Evolutionary conservation across 805 yeast genomes (phyloP).

Genomic region (Candida glaebosa): DNA sequence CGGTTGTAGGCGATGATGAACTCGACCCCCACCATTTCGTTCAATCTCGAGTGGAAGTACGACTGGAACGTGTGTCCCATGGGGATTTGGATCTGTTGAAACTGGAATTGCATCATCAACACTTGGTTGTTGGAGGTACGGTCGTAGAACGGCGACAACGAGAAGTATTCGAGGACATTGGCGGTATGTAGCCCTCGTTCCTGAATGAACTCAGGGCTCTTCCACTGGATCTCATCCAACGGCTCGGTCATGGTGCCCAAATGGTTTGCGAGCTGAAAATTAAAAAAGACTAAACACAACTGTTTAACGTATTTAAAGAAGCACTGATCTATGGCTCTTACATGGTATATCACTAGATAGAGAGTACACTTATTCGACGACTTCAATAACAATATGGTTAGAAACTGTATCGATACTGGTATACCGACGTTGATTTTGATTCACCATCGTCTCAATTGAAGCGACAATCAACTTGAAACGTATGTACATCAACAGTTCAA

Average conservation of each 20-base stretch:
- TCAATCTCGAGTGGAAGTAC: conserved; percentile 53
- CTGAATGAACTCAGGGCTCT: conserved; percentile 96
- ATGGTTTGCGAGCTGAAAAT: no score
- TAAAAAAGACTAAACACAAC: no score
- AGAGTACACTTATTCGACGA: no score
- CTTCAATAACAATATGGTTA: no score
- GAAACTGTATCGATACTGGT: no score
- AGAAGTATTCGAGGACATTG: conserved; percentile 88
- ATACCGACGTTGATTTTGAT: no score
- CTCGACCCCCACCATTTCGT: conserved; percentile 82
- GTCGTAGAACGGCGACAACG: conserved; percentile 94
- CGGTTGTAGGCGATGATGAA: conserved; percentile 69
- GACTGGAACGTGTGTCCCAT: conserved; percentile 19
- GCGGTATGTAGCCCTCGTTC: conserved; percentile 81
- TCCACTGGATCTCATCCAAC: conserved; percentile 93
- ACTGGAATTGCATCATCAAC: conserved; percentile 91
- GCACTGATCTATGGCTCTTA: no score
- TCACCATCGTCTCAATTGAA: no score
- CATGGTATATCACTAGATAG: no score
- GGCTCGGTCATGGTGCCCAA: conserved; percentile 33
- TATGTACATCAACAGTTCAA: no score
- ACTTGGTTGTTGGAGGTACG: conserved; percentile 93
- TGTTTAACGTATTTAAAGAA: no score
- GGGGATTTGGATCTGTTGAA: conserved; percentile 49
- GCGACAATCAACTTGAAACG: no score